phyloP scores from a whole-genome alignment of 805 yeast species.

The Metschnikowia vanudenii region DNA sequence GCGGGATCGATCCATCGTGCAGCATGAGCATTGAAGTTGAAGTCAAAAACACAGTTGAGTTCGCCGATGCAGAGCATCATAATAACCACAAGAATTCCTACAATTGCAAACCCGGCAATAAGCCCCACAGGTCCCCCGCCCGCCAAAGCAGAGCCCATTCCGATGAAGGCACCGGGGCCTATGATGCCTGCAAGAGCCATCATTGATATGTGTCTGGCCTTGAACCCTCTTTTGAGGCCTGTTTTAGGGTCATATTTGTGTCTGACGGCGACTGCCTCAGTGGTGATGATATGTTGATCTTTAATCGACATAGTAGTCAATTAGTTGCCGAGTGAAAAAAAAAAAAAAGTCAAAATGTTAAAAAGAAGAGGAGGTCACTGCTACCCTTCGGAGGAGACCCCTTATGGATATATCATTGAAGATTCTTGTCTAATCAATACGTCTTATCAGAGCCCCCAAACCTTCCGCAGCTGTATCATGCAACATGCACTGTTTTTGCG shows the following conservation, averaged over 20 bases:
- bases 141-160: conserved; percentile 9
- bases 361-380: too few relatives aligned
- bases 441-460: too few relatives aligned
- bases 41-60: conserved; percentile 7
- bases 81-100: conserved; percentile 6
- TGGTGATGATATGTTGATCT: background rate
- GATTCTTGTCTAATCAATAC: too few relatives aligned
- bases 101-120: conserved; percentile 11
- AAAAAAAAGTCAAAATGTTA: too few relatives aligned
- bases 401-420: too few relatives aligned
- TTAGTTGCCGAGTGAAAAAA: too few relatives aligned
- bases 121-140: conserved; percentile 11
- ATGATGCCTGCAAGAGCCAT: conserved; percentile 10
- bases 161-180: conserved; percentile 9
- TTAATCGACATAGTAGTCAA: background rate
- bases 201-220: conserved; percentile 8
- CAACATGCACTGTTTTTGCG: too few relatives aligned
- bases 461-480: too few relatives aligned
- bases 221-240: conserved; percentile 8
- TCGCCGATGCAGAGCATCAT: conserved; percentile 12
- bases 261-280: conserved; percentile 1
- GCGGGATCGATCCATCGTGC: conserved; percentile 10
- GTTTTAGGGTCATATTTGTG: conserved; percentile 10
- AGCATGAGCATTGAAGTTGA: conserved; percentile 10
- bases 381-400: too few relatives aligned